Percentiles rank a stretch among this genome's conserved stretches.
Evolutionary conservation across 192 early-diverging fungal genomes (phyloP).

Genomic region (Coemansia sp.): DNA sequence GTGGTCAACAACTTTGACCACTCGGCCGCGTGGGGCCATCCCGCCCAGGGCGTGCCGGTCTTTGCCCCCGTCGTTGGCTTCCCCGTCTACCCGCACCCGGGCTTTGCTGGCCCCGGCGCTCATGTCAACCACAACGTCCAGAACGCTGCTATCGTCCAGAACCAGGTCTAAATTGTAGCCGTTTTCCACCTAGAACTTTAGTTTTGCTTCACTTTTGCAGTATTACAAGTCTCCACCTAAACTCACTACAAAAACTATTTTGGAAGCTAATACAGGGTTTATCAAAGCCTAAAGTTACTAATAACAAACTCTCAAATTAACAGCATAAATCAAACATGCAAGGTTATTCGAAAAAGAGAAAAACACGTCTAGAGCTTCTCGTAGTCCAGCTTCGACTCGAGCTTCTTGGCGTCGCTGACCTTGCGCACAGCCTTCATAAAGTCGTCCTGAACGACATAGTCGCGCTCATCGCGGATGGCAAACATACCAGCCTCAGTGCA

Average conservation of each 20-base stretch:
- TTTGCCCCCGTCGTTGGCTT: conserved; percentile 15
- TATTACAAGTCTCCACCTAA: neutral
- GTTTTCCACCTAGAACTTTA: neutral
- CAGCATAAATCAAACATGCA: neutral
- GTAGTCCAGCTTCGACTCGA: conserved; percentile 87
- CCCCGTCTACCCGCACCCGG: conserved; percentile 12
- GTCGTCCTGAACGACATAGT: conserved; percentile 97
- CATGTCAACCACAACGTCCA: conserved; percentile 38
- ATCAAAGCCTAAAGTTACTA: too few species aligned
- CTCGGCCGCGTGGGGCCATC: conserved; percentile 19
- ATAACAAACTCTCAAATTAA: too few species aligned
- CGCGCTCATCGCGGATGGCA: conserved; percentile 98
- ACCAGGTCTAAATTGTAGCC: conserved; percentile 28
- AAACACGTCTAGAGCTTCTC: conserved; percentile 66
- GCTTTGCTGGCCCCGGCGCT: conserved; percentile 9
- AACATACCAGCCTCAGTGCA: conserved; percentile 99
- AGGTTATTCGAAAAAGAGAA: neutral
- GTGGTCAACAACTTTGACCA: conserved; percentile 37
- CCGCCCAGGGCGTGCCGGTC: conserved; percentile 8
- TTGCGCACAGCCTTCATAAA: conserved; percentile 99
- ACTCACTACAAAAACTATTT: too few species aligned
- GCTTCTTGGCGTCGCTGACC: conserved; percentile 95
- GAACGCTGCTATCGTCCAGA: conserved; percentile 49
- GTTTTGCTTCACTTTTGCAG: neutral
- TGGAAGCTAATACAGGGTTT: too few species aligned